Evolutionary conservation across 2,329 filamentous ascomycete genomes (phyloP), one percentile per base, ranked within the genome.

Genomic region (Trichoderma sp.): DNA sequence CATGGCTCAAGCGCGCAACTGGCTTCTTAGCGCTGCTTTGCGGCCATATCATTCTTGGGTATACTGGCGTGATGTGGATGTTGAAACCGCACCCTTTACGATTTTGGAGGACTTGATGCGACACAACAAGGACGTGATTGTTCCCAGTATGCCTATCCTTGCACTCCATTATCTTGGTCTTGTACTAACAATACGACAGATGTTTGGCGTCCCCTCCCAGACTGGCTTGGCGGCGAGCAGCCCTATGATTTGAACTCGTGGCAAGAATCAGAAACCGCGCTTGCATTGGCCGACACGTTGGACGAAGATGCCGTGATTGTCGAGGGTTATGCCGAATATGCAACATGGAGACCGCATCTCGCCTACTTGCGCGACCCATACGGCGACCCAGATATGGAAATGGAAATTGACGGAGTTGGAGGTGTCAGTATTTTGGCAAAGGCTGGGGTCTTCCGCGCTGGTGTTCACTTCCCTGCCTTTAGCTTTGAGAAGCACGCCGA

Each of bases 231-330:
- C 60, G 97, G 96, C 77, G 96, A 99, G 81, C 96, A 99, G 81
- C 96, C 96, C 1, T 99, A 99, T 81, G 96, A 99, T 83, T 82
- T 99, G 77, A 99, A 99, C 82, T 98, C 95, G 18, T 99, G 96
- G 96, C 96, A 99, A 82, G 96, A 99, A 82, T 99, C 96, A 0
- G 97, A 99, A 79, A 99, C 96, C 0, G 96, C 96, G 0, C 86
- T 99, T 67, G 93, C 94, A 9, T 87, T 99, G 47, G 96, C 96
- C 12, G 95, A 99, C 75, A 97, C 94, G 0, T 87, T 99, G 4
- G 96, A 99, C 75, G 96, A 99, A 81, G 96, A 99, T 80, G 96
- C 96, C 4, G 96, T 99, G 51, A 99, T 99, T 82, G 96, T 99
- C 5, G 96, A 99, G 82, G 96, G 96, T 21, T 99, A 99, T 79